These are phyloP conservation scores for Dactylonectria macrodidyma DNA, from an alignment of 2,329 filamentous ascomycete genomes.

Conservation along the genomic window DNA sequence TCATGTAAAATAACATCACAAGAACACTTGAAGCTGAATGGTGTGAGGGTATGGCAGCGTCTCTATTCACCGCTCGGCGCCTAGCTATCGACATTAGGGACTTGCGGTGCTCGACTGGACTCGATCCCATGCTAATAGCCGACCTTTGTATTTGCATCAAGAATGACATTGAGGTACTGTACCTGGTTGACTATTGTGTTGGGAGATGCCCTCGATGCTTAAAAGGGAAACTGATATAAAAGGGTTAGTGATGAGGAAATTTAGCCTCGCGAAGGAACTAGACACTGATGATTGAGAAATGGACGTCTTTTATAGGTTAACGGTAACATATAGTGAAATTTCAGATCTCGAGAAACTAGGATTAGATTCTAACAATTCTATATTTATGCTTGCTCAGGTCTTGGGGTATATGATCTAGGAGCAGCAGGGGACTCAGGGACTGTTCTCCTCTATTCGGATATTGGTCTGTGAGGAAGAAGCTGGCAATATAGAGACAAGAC, in stretches of 20 bases:
- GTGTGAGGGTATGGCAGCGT: neutral
- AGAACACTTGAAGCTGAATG: slow-evolving; percentile 4
- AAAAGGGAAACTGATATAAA: neutral
- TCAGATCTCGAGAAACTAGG: slow-evolving; percentile 3
- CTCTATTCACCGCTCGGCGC: neutral
- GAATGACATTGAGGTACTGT: slow-evolving; percentile 4
- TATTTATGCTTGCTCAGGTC: neutral
- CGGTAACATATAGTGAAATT: neutral
- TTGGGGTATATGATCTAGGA: neutral
- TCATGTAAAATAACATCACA: too few species aligned
- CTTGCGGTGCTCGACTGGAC: neutral
- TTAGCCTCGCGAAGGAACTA: neutral
- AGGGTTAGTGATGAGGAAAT: slow-evolving; percentile 1
- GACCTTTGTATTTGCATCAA: slow-evolving; percentile 5
- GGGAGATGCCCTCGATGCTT: neutral
- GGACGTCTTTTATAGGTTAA: neutral
- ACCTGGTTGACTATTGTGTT: slow-evolving; percentile 6
- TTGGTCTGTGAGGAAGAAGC: too few species aligned
- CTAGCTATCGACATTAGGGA: slow-evolving; percentile 1
- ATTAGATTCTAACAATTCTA: neutral
- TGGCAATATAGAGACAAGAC: too few species aligned
- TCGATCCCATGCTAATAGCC: slow-evolving; percentile 5
- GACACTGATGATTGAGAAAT: slow-evolving; percentile 1
- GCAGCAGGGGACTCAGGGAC: neutral
- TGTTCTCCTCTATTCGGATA: neutral